Conservation (phyloP, 768 basidiomycete species). For the Podaxis sp. region DNA sequence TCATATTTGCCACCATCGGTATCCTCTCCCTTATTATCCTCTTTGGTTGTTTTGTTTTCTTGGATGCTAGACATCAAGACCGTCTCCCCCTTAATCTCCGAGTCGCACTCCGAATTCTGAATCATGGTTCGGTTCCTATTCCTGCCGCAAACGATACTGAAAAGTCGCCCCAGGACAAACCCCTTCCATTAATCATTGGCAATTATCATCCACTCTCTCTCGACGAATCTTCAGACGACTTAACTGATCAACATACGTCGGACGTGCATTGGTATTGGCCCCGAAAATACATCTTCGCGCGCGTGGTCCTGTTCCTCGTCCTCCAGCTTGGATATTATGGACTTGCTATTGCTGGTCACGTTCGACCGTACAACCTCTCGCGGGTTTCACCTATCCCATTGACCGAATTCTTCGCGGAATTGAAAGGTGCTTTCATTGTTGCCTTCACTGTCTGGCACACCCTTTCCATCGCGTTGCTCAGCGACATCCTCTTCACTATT, state of each 20-base stretch:
- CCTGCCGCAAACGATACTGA: background rate
- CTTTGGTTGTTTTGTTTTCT: background rate
- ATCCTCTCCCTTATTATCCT: background rate
- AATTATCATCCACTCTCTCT: background rate
- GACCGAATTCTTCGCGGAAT: background rate
- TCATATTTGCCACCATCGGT: background rate
- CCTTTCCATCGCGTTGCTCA: background rate
- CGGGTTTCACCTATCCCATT: background rate
- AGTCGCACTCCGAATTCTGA: background rate
- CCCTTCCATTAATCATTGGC: conserved; percentile 3
- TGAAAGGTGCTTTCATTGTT: conserved; percentile 3
- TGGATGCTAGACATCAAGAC: background rate
- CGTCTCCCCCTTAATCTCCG: conserved; percentile 3
- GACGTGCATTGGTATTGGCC: conserved; percentile 8
- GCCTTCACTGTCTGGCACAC: conserved; percentile 4
- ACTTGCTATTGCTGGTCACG: background rate
- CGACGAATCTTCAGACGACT: background rate
- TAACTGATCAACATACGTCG: background rate
- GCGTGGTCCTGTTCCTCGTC: background rate
- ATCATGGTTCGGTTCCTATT: background rate
- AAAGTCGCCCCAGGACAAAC: background rate
- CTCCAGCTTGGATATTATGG: conserved; percentile 3
- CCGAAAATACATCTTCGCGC: conserved; percentile 2
- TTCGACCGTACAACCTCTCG: conserved; percentile 2
- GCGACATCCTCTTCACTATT: conserved; percentile 4